Evolutionary conservation across 495 filamentous ascomycete genomes (phyloP), one percentile per base, ranked within the genome.

Genomic region (Podospora fimiseda): DNA sequence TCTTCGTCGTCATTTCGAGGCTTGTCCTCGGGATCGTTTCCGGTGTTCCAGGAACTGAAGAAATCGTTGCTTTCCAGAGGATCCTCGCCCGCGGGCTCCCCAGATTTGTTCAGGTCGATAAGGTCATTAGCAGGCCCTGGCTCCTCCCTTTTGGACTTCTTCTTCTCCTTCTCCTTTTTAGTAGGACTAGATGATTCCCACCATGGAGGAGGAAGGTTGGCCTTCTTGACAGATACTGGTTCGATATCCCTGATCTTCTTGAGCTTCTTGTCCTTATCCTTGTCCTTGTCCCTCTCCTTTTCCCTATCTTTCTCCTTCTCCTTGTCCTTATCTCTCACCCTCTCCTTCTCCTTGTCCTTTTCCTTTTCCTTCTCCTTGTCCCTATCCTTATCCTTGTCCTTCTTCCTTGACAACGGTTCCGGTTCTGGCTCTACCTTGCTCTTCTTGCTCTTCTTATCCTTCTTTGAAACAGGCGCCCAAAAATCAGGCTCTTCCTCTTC

Each of bases 371-470:
- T 54, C 36, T 64, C 71, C 44, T 33, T 33, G 27, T 5, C 5
- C 6, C 27, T 33, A 33, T 11, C 27, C 5, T 33, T 60, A 56
- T 60, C 59, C 16, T 62, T 59, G 24, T 69, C 40, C 46, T 71
- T 67, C 48, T 73, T 73, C 48, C 67, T 65, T 46, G 56, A 59
- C 50, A 72, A 71, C 50, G 33, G 33, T 27, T 49, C 47, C 47
- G 55, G 50, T 15, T 63, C 60, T 11, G 55, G 46, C 20, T 60
- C 15, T 33, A 6, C 27, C 11, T 58, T 58, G 45, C 70, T 68
- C 50, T 71, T 72, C 56, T 73, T 74, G 55, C 66, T 67, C 42
- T 33, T 33, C 27, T 33, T 33, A 11, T 60, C 61, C 49, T 72
- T 74, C 48, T 66, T 69, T n/a, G 63, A 57, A 14, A 51, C 27